Conservation (phyloP, 1,284 basidiomycete species). For the Sanguinoderma infundibulare region DNA sequence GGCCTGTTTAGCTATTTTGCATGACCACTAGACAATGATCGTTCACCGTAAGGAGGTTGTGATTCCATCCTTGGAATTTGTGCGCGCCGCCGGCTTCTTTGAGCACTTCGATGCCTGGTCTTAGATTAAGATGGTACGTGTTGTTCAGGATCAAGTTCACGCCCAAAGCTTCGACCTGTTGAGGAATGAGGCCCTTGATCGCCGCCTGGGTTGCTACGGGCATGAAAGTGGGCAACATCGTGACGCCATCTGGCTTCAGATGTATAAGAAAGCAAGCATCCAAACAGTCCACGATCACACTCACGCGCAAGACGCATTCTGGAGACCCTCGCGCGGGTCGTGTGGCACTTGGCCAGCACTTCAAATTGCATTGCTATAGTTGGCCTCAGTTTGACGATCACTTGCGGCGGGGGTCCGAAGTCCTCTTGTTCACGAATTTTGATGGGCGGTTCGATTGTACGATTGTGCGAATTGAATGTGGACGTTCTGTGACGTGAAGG, state of each 20-base stretch:
- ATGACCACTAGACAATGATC: not conserved
- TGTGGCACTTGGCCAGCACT: conserved; percentile 75
- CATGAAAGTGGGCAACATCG: conserved; percentile 88
- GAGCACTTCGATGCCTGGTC: conserved; percentile 76
- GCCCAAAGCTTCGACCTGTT: conserved; percentile 81
- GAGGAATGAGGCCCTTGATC: conserved; percentile 84
- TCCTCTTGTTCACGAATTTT: too few species aligned
- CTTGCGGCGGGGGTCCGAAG: not conserved
- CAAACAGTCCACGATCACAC: conserved; percentile 28
- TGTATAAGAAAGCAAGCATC: not conserved
- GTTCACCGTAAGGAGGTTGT: conserved; percentile 76
- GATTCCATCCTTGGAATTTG: conserved; percentile 82
- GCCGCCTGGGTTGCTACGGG: conserved; percentile 89
- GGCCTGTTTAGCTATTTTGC: not conserved
- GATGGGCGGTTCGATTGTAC: too few species aligned
- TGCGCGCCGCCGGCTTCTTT: conserved; percentile 80
- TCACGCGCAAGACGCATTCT: conserved; percentile 74
- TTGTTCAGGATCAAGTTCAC: conserved; percentile 84
- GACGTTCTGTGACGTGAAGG: not conserved
- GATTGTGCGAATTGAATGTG: not conserved
- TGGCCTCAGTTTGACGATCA: conserved; percentile 7
- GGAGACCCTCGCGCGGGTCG: conserved; percentile 78
- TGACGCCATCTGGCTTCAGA: conserved; percentile 65
- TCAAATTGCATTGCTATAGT: conserved; percentile 75
- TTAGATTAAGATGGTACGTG: conserved; percentile 83